Conservation (phyloP, 129 eudicot genomes). For the Flaveria robusta region DNA sequence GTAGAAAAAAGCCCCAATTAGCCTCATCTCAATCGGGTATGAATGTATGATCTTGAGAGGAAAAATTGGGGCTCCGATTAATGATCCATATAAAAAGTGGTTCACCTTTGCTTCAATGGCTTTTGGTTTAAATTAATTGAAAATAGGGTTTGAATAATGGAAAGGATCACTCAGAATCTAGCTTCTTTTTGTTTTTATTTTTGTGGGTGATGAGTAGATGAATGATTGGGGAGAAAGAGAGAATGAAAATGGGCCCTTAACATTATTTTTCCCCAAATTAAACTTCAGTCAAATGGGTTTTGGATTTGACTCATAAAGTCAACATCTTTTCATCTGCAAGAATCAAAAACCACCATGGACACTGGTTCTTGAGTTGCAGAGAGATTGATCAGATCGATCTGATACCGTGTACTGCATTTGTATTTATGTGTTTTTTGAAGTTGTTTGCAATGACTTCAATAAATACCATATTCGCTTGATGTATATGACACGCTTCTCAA, state of each 20-base stretch:
- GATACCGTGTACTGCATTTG: neutral
- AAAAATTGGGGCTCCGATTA: conserved; percentile 9
- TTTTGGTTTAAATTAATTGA: conserved; percentile 22
- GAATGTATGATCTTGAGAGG: no score
- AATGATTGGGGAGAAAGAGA: conserved; percentile 37
- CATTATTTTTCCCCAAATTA: conserved; percentile 19
- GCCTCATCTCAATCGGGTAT: conserved; percentile 19
- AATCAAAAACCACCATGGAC: conserved; percentile 26
- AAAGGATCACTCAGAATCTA: no score
- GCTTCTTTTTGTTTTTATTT: no score
- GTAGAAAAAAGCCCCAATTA: conserved; percentile 8
- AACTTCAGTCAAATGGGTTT: conserved; percentile 25
- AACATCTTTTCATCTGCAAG: conserved; percentile 27
- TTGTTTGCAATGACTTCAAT: no score
- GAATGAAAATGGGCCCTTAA: conserved; percentile 19
- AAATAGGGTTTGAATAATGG: neutral
- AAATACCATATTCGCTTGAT: no score
- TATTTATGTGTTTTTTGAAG: conserved; percentile 6
- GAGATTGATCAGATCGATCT: conserved; percentile 13
- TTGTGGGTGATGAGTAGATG: conserved; percentile 30
- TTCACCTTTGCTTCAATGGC: conserved; percentile 22
- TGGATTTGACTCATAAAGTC: conserved; percentile 30
- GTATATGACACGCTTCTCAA: no score
- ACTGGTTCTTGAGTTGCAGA: conserved; percentile 24
- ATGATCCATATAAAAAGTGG: conserved; percentile 32